Evolutionary conservation across 208 protist species (phyloP).

Genomic region (Acanthamoeba royreba): DNA sequence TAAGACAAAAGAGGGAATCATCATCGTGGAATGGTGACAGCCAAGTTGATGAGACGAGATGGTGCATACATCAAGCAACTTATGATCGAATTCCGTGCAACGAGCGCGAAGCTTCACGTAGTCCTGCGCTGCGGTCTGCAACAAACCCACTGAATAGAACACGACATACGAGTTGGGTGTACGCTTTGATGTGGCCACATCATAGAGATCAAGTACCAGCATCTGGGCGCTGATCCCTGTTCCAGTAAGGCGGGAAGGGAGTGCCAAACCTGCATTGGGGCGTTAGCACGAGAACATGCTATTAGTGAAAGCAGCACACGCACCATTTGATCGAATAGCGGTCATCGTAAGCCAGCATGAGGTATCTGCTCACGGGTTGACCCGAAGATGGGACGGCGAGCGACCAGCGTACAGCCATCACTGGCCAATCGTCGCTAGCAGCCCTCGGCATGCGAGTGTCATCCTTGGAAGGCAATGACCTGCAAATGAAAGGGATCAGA

Average conservation of each 20-base stretch:
- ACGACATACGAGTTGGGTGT: background rate
- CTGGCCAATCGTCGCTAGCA: slow-evolving; percentile 18
- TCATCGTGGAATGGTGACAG: background rate
- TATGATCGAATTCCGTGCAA: background rate
- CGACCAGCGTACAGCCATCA: background rate
- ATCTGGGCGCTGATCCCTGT: background rate
- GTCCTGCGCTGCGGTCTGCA: background rate
- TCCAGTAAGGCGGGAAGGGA: slow-evolving; percentile 53
- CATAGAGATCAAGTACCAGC: background rate
- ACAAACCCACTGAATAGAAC: background rate
- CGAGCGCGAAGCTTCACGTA: background rate
- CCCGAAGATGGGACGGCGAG: background rate
- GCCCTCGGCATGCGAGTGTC: slow-evolving; percentile 39
- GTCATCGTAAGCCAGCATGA: slow-evolving; percentile 46
- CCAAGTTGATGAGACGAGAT: background rate
- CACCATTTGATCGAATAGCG: slow-evolving; percentile 35
- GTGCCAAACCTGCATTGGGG: too few species aligned
- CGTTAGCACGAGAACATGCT: too few species aligned
- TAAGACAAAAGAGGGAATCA: background rate
- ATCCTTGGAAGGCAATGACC: background rate
- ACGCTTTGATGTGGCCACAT: background rate
- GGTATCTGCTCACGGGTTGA: background rate
- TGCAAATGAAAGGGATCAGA: background rate
- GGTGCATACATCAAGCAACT: background rate
- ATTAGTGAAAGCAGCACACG: too few species aligned